Evolutionary conservation across 352 stramenopile species (phyloP).

Genomic region (Globisporangium emineosum): DNA sequence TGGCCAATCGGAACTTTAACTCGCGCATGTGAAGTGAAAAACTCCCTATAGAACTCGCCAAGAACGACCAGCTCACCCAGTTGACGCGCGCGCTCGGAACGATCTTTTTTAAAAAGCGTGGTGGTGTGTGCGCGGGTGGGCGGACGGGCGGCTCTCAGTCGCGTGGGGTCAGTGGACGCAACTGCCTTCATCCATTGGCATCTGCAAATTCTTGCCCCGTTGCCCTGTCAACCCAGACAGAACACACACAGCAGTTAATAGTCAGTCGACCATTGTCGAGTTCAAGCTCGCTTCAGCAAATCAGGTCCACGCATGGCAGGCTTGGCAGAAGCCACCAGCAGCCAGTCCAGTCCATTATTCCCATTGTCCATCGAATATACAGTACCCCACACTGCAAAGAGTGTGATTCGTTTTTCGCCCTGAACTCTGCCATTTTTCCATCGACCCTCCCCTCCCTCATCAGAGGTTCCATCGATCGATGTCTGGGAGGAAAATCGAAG

Average conservation of each 20-base stretch:
- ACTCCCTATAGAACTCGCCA: not conserved
- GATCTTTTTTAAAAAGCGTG: not conserved
- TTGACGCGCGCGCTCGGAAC: not conserved
- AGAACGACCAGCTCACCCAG: not conserved
- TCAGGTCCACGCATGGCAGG: not conserved
- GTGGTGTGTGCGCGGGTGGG: not conserved
- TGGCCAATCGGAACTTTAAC: not conserved
- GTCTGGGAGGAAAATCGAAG: not conserved
- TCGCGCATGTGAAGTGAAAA: not conserved
- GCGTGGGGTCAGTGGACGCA: not conserved
- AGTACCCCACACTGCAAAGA: not conserved
- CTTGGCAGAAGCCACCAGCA: not conserved
- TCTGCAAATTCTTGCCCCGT: too few relatives aligned
- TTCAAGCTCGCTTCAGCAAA: too few relatives aligned
- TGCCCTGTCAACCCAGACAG: too few relatives aligned
- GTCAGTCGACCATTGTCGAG: too few relatives aligned
- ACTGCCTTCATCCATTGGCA: not conserved
- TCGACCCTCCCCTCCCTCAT: not conserved
- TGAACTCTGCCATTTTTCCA: not conserved
- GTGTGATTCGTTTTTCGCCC: not conserved
- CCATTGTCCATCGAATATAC: too few relatives aligned
- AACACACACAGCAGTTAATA: too few relatives aligned
- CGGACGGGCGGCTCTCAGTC: not conserved
- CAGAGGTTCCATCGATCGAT: not conserved
- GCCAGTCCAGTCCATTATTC: too few relatives aligned